These are phyloP conservation scores for Macrocybe sp. DNA, from an alignment of 1,284 basidiomycete genomes.

Conservation along the genomic window DNA sequence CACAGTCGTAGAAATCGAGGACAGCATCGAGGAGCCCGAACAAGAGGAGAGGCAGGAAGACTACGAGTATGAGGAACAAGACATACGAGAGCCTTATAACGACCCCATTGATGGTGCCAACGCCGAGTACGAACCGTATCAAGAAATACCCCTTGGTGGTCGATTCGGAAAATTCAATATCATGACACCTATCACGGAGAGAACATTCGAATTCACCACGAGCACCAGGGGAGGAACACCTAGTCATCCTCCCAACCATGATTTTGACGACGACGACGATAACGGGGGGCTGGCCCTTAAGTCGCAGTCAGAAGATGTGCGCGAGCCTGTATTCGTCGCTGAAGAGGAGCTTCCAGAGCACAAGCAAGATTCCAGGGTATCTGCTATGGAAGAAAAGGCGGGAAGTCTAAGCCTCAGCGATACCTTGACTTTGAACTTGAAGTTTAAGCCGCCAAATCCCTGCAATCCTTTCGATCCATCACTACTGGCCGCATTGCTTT, in stretches of 20 bases:
- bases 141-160: slow-evolving; percentile 58
- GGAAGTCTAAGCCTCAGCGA: slow-evolving; percentile 60
- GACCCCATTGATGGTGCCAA: slow-evolving; percentile 19
- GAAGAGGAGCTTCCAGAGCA: slow-evolving; percentile 53
- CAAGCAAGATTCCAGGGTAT: slow-evolving; percentile 24
- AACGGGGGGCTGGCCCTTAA: neutral
- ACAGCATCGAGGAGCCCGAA: slow-evolving; percentile 31
- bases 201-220: slow-evolving; percentile 81
- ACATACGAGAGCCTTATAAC: slow-evolving; percentile 26
- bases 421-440: slow-evolving; percentile 51
- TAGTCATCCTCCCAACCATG: slow-evolving; percentile 26
- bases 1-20: slow-evolving; percentile 19
- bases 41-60: slow-evolving; percentile 20
- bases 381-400: slow-evolving; percentile 46
- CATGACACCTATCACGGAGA: slow-evolving; percentile 94
- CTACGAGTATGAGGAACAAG: slow-evolving; percentile 26
- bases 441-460: slow-evolving; percentile 76
- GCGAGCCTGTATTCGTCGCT: slow-evolving; percentile 37
- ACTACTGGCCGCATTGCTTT: slow-evolving; percentile 64
- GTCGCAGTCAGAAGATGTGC: slow-evolving; percentile 19
- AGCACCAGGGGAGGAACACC: slow-evolving; percentile 54
- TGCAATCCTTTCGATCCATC: slow-evolving; percentile 82
- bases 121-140: slow-evolving; percentile 34
- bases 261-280: slow-evolving; percentile 18
- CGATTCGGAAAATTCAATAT: slow-evolving; percentile 77